Evolutionary conservation across 768 basidiomycete species (phyloP).

Genomic region (Russula virescens): DNA sequence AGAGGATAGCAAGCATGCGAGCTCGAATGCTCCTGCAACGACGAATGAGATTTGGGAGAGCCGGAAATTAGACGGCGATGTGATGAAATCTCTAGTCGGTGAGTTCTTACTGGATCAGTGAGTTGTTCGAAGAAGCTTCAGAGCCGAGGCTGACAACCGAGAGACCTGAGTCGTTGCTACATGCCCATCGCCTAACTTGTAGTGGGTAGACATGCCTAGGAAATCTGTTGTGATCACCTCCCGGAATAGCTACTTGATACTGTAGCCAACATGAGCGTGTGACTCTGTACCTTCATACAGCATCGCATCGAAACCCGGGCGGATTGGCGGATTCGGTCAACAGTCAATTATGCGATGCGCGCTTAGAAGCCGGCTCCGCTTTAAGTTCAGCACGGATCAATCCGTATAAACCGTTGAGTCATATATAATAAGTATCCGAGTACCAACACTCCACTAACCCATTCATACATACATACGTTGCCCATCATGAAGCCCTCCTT

Average conservation of each 20-base stretch:
- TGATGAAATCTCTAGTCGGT: conserved; percentile 37
- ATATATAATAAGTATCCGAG: no score
- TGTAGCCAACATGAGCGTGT: no score
- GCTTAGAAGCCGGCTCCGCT: no score
- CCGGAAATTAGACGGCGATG: conserved; percentile 30
- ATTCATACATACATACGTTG: not conserved
- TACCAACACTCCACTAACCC: not conserved
- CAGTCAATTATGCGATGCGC: not conserved
- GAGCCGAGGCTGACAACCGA: not conserved
- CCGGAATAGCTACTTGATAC: no score
- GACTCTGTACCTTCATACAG: no score
- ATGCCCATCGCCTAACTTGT: not conserved
- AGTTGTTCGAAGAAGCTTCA: not conserved
- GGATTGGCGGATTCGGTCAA: no score
- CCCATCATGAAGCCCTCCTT: conserved; percentile 16
- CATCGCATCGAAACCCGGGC: no score
- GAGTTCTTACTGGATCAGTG: conserved; percentile 37
- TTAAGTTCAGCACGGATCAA: no score
- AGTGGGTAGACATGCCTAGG: not conserved
- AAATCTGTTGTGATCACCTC: not conserved
- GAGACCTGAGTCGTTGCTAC: not conserved
- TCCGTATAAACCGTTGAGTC: no score
- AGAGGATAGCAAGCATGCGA: not conserved
- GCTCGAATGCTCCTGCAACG: not conserved
- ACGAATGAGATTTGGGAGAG: conserved; percentile 32